Percentiles rank a stretch among this genome's conserved stretches.
phyloP scores from a whole-genome alignment of 1,139 yeast genomes.

The Scheffersomyces cryptocercus region DNA sequence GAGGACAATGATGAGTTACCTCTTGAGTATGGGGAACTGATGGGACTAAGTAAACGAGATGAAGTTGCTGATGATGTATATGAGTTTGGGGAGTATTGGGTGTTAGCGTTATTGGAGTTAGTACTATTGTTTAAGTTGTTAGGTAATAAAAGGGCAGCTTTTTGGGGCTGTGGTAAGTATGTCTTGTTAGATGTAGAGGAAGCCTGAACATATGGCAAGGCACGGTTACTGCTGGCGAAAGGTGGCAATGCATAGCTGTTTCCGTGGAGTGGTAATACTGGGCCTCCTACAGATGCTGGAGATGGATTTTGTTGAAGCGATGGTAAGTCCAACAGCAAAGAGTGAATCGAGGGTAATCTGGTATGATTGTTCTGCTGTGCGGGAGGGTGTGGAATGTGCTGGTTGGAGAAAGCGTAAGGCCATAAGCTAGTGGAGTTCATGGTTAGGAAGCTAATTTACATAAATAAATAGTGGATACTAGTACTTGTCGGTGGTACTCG shows the following conservation, averaged over 20 bases:
- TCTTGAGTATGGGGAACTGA: conserved; percentile 8
- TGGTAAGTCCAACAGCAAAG: conserved; percentile 30
- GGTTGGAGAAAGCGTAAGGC: conserved; percentile 2
- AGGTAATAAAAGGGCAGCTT: no score
- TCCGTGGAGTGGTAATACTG: no score
- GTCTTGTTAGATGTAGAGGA: no score
- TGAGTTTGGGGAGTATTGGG: conserved; percentile 8
- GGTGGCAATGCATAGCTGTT: not conserved
- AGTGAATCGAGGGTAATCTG: conserved; percentile 30
- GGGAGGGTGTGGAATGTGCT: conserved; percentile 1
- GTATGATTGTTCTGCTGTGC: not conserved
- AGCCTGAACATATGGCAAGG: conserved; percentile 5
- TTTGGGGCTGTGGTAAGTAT: no score
- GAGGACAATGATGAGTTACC: not conserved
- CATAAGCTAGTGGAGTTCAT: conserved; percentile 1
- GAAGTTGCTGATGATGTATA: not conserved
- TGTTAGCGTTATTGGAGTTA: conserved; percentile 10
- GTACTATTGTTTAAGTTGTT: not conserved
- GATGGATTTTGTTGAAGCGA: conserved; percentile 1
- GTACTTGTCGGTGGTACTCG: not conserved
- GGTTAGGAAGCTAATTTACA: not conserved
- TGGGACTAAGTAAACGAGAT: conserved; percentile 8
- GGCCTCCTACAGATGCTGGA: not conserved
- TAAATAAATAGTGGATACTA: not conserved
- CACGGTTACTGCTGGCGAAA: conserved; percentile 3